Conservation (phyloP, 2,329 filamentous ascomycete genomes). For the Fusarium avenaceum region DNA sequence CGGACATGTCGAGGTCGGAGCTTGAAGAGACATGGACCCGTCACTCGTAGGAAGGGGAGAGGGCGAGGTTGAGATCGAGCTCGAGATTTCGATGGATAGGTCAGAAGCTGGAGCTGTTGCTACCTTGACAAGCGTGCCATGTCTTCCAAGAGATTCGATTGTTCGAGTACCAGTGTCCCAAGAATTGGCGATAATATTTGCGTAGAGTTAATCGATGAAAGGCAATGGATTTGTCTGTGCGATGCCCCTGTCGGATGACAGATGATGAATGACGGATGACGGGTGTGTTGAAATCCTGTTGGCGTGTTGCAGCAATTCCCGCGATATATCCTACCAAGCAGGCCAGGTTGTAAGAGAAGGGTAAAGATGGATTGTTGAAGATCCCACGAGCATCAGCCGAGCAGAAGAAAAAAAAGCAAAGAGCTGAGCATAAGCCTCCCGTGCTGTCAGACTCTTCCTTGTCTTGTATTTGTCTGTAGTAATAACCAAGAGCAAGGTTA, state of each 20-base stretch:
- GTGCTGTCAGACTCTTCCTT: slow-evolving; percentile 10
- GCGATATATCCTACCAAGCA: background rate
- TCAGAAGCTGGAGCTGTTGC: slow-evolving; percentile 31
- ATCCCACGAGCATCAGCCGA: slow-evolving; percentile 8
- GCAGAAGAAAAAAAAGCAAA: slow-evolving; percentile 10
- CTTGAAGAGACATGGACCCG: slow-evolving; percentile 44
- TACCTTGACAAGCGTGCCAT: slow-evolving; percentile 42
- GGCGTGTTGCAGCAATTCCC: slow-evolving; percentile 19
- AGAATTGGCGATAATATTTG: background rate
- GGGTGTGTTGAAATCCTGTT: slow-evolving; percentile 10
- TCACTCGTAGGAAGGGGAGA: slow-evolving; percentile 34
- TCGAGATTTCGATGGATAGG: slow-evolving; percentile 23
- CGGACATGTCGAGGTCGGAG: slow-evolving; percentile 46
- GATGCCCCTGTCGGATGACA: slow-evolving; percentile 16
- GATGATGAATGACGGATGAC: slow-evolving; percentile 7
- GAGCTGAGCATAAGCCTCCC: slow-evolving; percentile 6
- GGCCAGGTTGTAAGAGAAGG: background rate
- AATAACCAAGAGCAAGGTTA: slow-evolving; percentile 9
- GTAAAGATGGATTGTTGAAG: background rate
- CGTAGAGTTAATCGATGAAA: background rate
- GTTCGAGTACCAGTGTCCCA: slow-evolving; percentile 1
- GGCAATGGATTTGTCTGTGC: background rate
- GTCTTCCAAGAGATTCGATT: slow-evolving; percentile 27
- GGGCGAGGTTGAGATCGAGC: slow-evolving; percentile 19
- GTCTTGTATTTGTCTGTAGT: background rate